These are phyloP conservation scores for Paramecium bursaria DNA, from an alignment of 73 alveolate genomes.

Conservation along the genomic window DNA sequence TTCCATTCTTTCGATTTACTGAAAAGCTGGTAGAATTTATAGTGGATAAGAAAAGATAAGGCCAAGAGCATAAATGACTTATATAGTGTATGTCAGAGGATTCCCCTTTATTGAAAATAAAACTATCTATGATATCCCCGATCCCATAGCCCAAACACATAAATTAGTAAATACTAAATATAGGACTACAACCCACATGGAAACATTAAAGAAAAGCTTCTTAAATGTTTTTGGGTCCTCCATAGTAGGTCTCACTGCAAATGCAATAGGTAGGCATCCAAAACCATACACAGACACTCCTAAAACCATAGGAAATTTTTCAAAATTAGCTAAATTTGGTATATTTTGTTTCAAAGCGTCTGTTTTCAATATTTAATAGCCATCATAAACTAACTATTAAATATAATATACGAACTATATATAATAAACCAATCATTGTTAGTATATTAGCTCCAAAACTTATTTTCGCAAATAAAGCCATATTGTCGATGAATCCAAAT, in stretches of 20 bases:
- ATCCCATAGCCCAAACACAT: conserved; percentile 50
- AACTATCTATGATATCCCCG: conserved; percentile 2
- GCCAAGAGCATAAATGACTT: conserved; percentile 32
- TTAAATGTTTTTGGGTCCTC: not conserved
- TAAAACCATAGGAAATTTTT: conserved; percentile 36
- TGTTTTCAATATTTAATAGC: conserved; percentile 11
- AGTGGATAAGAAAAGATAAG: conserved; percentile 45
- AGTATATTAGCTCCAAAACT: conserved; percentile 43
- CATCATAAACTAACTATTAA: not conserved
- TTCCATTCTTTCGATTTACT: conserved; percentile 50
- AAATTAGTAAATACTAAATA: conserved; percentile 1
- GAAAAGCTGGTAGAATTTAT: conserved; percentile 51
- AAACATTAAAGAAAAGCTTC: conserved; percentile 28
- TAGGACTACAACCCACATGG: not conserved
- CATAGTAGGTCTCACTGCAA: conserved; percentile 52
- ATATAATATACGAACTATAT: not conserved
- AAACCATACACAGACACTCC: conserved; percentile 48
- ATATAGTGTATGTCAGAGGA: conserved; percentile 4
- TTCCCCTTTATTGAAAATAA: conserved; percentile 14
- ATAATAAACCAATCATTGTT: conserved; percentile 2
- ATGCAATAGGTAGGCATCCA: conserved; percentile 53
- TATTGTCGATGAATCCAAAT: conserved; percentile 48
- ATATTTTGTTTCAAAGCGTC: conserved; percentile 6
- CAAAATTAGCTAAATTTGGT: conserved; percentile 20
- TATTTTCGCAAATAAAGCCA: conserved; percentile 49